These are phyloP conservation scores for Russula virescens DNA, from an alignment of 768 basidiomycete species.

Conservation along the genomic window DNA sequence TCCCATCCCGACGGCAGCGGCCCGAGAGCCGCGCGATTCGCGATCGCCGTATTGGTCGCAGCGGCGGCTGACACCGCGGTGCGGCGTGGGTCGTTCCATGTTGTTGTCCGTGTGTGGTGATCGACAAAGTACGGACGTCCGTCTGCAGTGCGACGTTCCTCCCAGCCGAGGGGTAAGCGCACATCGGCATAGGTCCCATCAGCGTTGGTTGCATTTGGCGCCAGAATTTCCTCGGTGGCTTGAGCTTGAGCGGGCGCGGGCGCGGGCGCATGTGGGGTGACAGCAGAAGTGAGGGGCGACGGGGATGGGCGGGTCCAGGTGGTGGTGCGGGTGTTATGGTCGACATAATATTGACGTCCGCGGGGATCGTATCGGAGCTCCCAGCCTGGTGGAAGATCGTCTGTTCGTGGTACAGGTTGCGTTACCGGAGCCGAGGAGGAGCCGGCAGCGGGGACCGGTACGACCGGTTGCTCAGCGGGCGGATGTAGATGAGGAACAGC, in stretches of 20 bases:
- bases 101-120: conserved; percentile 79
- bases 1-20: conserved; percentile 91
- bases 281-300: conserved; percentile 26
- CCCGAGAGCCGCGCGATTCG: conserved; percentile 45
- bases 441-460: conserved; percentile 4
- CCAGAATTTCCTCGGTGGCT: background rate
- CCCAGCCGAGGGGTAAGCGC: conserved; percentile 86
- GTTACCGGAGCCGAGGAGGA: conserved; percentile 26
- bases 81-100: conserved; percentile 85
- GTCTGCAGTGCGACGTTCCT: conserved; percentile 85
- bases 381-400: conserved; percentile 73
- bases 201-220: conserved; percentile 23
- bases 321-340: conserved; percentile 76
- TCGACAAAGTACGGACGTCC: conserved; percentile 73
- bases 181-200: conserved; percentile 47
- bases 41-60: conserved; percentile 35
- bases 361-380: conserved; percentile 72
- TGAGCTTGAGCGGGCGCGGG: conserved; percentile 17
- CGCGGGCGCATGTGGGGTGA: conserved; percentile 25
- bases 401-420: conserved; percentile 39
- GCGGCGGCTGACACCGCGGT: conserved; percentile 44
- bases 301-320: conserved; percentile 71
- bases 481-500: background rate
- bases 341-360: conserved; percentile 78
- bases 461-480: conserved; percentile 2